These are phyloP conservation scores for Triticum dicoccoides DNA, from an alignment of 176 grass and related monocot species.

Conservation along the genomic window DNA sequence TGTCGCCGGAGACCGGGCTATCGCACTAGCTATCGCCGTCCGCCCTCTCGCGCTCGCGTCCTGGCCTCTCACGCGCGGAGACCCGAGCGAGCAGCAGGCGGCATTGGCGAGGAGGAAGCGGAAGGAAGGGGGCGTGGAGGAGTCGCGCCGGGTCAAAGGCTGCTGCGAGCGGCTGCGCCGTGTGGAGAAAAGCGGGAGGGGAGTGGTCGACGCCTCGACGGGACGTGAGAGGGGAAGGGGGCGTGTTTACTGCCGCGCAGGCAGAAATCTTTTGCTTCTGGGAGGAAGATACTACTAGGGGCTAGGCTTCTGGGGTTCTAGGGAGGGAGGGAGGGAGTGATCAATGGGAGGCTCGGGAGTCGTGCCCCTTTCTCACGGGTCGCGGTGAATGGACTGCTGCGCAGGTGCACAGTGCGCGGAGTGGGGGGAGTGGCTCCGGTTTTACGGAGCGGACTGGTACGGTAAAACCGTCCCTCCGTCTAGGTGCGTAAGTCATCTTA, in stretches of 20 bases:
- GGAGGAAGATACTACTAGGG: not conserved
- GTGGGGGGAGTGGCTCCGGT: not conserved
- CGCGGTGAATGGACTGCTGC: not conserved
- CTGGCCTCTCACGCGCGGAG: slow-evolving; percentile 3
- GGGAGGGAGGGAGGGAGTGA: not conserved
- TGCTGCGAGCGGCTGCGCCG: not conserved
- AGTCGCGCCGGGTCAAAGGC: slow-evolving; percentile 6
- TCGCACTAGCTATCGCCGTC: not conserved
- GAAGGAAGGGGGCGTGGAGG: not conserved
- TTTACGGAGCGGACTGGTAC: not conserved
- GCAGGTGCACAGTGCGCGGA: too few relatives aligned
- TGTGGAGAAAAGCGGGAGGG: not conserved
- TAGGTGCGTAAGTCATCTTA: too few relatives aligned
- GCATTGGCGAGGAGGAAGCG: not conserved
- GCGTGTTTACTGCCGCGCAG: too few relatives aligned
- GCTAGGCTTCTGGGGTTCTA: not conserved
- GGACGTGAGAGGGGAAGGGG: too few relatives aligned
- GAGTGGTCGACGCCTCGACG: too few relatives aligned
- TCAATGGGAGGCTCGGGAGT: not conserved
- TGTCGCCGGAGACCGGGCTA: not conserved
- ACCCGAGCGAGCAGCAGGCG: not conserved
- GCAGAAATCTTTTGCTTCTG: not conserved
- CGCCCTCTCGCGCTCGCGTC: not conserved
- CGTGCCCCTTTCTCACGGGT: not conserved
- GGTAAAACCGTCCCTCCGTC: not conserved